A percentile compares a stretch with the other conserved stretches of the same genome.
phyloP scores from a whole-genome alignment of 805 yeast species.

The Groenewaldozyma tartarivorans region DNA sequence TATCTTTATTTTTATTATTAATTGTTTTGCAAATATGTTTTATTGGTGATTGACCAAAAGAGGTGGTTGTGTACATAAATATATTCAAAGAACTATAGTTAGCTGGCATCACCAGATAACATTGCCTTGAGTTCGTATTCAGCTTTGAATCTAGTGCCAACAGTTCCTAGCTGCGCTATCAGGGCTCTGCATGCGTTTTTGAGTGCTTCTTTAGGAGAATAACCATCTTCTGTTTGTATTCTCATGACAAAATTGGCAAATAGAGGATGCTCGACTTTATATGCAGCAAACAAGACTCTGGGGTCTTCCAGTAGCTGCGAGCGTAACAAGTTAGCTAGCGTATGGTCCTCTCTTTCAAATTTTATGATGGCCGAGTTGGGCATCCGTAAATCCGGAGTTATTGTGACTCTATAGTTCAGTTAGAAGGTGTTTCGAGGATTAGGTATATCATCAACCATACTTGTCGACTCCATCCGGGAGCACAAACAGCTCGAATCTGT shows the following conservation, averaged over 20 bases:
- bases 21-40: too few species aligned
- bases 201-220: slow-evolving; percentile 82
- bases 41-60: too few species aligned
- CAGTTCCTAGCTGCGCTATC: slow-evolving; percentile 64
- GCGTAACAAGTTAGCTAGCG: slow-evolving; percentile 82
- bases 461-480: slow-evolving; percentile 97
- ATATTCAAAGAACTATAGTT: too few species aligned
- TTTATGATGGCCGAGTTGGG: slow-evolving; percentile 91
- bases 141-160: slow-evolving; percentile 70
- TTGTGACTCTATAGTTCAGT: slow-evolving; percentile 43
- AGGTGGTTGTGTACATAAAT: too few species aligned
- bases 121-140: slow-evolving; percentile 87
- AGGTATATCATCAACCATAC: slow-evolving; percentile 39
- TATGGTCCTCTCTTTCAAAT: slow-evolving; percentile 96
- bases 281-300: slow-evolving; percentile 91
- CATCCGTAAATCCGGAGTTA: slow-evolving; percentile 88
- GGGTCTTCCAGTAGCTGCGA: slow-evolving; percentile 79
- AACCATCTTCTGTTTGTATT: slow-evolving; percentile 92
- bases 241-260: slow-evolving; percentile 93
- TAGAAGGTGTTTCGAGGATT: too few species aligned
- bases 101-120: slow-evolving; percentile 28
- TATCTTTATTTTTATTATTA: too few species aligned
- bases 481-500: slow-evolving; percentile 91
- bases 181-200: slow-evolving; percentile 80
- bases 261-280: slow-evolving; percentile 95